A percentile compares a stretch with the other conserved stretches of the same genome.
Evolutionary conservation across 305 asterid genomes (phyloP).

Genomic region (Caryopteris hybrid): DNA sequence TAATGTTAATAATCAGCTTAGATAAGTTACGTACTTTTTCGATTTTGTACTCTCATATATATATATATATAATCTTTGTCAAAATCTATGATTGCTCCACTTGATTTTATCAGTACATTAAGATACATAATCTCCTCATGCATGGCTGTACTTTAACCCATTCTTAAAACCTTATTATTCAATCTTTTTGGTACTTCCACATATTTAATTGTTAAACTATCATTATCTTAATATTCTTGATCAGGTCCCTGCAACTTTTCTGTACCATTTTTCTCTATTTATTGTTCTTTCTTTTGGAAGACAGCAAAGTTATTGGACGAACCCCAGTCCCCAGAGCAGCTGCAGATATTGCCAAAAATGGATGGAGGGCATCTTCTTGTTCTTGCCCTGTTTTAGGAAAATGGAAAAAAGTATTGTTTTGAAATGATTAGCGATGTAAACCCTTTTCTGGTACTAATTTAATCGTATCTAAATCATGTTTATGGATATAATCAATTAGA

Average conservation of each 20-base stretch:
- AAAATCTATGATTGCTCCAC: background rate
- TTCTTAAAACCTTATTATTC: background rate
- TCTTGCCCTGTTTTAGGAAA: constrained; percentile 31
- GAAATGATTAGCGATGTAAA: constrained; percentile 22
- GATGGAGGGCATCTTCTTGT: constrained; percentile 6
- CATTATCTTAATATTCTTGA: constrained; percentile 10
- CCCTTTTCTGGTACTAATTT: constrained; percentile 1
- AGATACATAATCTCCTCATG: constrained; percentile 1
- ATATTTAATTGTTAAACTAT: background rate
- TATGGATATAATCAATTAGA: constrained; percentile 32
- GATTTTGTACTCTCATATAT: background rate
- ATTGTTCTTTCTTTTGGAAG: constrained; percentile 14
- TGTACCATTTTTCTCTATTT: background rate
- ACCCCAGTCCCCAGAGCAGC: background rate
- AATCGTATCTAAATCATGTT: constrained; percentile 13
- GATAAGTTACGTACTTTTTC: background rate
- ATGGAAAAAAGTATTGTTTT: background rate
- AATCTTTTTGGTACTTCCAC: background rate
- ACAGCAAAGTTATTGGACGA: constrained; percentile 8
- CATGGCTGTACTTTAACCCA: constrained; percentile 12
- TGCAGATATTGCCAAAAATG: constrained; percentile 29
- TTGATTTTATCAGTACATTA: background rate
- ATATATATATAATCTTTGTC: background rate
- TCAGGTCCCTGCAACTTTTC: constrained; percentile 10
- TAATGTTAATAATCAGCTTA: background rate